Evolutionary conservation across 768 basidiomycete species (phyloP), one percentile per base, ranked within the genome.

Genomic region (Galerina marginata): DNA sequence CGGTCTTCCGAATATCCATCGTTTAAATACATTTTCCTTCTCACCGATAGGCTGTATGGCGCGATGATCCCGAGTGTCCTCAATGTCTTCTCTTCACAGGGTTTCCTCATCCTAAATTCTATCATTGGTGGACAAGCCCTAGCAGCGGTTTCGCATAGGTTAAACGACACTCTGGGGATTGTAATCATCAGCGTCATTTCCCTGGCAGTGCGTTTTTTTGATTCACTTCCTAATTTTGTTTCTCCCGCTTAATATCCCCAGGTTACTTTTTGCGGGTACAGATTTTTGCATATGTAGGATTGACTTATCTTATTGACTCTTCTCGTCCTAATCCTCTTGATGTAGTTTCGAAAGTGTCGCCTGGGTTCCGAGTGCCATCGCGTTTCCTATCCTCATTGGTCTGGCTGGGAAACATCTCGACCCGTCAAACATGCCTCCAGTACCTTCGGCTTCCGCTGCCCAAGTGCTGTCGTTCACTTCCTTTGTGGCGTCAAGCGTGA

Each of bases 81-180:
- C 59, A 90, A 90, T 65, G 80, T 87, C 46, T 67, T 85, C 51
- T 83, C 85, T 0, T 77, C 84, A 66, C 79, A 86, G 70, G 87
- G 88, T 3, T 91, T 88, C 70, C 78, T 88, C 54, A 84, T 89
- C 42, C 74, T 90, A 53, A 86, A 87, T 53, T 83, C 82, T 59
- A 90, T 92, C 60, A 79, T 89, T 36, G 90, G 87, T 2, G 90
- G 88, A 0, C 88, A 91, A 67, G 79, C 85, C 2, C 77, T 92
- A 15, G 79, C 87, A 2, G 82, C 84, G 1, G 83, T 86, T 9
- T 82, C 85, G 10, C 44, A 67, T 45, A 70, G 71, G 39, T 63
- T 80, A 16, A 69, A 77, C 56, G 75, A 73, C 45, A 77, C 77
- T 1, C 46, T 72, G 1, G 79, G 79, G 10, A 81, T 81, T 38